Conservation (phyloP, 352 stramenopile genomes). For the Phytophthora nicotianae region DNA sequence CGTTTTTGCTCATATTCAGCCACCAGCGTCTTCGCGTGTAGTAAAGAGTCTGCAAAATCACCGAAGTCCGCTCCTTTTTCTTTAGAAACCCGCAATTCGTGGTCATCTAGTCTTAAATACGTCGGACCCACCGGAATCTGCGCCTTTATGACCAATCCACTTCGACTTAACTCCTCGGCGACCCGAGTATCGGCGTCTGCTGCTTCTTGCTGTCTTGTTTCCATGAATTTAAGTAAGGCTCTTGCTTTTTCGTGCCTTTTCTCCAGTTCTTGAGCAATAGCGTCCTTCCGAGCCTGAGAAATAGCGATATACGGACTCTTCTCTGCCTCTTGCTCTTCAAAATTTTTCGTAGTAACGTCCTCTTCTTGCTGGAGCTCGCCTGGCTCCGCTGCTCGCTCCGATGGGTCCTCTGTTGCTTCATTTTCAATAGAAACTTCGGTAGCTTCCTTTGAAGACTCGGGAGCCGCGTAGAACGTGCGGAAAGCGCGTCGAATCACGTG, state of each 20-base stretch:
- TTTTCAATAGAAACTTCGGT: not conserved
- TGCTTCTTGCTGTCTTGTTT: constrained; percentile 50
- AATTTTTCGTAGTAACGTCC: not conserved
- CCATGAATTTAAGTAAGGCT: constrained; percentile 55
- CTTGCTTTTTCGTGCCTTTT: constrained; percentile 39
- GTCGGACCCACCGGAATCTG: constrained; percentile 79
- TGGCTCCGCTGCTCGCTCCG: not conserved
- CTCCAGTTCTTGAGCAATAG: constrained; percentile 38
- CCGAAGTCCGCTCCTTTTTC: constrained; percentile 39
- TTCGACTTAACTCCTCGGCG: constrained; percentile 46
- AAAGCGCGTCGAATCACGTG: constrained; percentile 83
- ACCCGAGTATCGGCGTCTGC: constrained; percentile 44
- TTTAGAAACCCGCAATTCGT: constrained; percentile 35
- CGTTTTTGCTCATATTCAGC: constrained; percentile 50
- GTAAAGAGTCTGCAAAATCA: constrained; percentile 43
- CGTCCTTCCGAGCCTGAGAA: constrained; percentile 40
- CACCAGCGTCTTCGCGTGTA: constrained; percentile 69
- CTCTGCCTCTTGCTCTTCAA: not conserved
- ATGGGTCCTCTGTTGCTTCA: not conserved
- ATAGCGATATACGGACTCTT: constrained; percentile 43
- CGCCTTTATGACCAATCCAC: constrained; percentile 72
- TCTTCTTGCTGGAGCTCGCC: not conserved
- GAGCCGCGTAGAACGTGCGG: constrained; percentile 50
- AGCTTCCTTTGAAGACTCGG: not conserved
- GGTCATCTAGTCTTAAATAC: constrained; percentile 47